phyloP scores from a whole-genome alignment of 1,284 basidiomycete species.

The Chondrostereum purpureum region DNA sequence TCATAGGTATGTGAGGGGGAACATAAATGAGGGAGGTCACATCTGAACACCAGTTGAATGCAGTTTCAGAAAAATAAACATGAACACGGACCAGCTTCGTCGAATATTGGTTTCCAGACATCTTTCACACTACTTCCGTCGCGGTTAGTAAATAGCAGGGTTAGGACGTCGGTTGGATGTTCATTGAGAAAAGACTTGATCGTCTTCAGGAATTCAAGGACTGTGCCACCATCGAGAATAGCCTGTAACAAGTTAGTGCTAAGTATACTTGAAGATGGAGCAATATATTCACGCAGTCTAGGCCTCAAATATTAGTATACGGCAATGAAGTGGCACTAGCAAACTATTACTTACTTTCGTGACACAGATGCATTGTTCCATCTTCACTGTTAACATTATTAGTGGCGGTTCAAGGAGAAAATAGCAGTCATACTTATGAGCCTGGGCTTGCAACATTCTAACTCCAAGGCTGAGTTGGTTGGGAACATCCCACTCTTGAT shows the following conservation, averaged over 20 bases:
- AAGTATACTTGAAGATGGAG: too few relatives aligned
- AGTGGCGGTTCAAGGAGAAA: not conserved
- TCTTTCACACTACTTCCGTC: constrained; percentile 37
- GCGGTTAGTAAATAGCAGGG: constrained; percentile 50
- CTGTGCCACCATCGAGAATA: constrained; percentile 41
- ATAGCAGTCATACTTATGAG: constrained; percentile 26
- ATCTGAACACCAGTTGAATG: constrained; percentile 26
- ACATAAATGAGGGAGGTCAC: constrained; percentile 53
- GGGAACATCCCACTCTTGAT: constrained; percentile 35
- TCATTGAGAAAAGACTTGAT: constrained; percentile 44
- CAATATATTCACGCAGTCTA: constrained; percentile 12
- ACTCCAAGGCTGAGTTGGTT: constrained; percentile 50
- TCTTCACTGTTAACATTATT: constrained; percentile 6
- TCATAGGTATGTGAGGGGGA: constrained; percentile 46
- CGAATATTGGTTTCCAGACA: constrained; percentile 54
- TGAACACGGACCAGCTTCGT: constrained; percentile 27
- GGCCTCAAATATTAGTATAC: not conserved
- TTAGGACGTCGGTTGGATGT: constrained; percentile 57
- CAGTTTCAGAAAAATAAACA: not conserved
- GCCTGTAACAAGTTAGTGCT: constrained; percentile 10
- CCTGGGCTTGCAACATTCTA: constrained; percentile 52
- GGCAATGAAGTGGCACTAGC: not conserved
- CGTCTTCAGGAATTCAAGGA: constrained; percentile 38
- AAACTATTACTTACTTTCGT: constrained; percentile 24
- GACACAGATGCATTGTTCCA: constrained; percentile 41